Conservation (phyloP, 2,329 filamentous ascomycete genomes). For the Geosmithia flava region DNA sequence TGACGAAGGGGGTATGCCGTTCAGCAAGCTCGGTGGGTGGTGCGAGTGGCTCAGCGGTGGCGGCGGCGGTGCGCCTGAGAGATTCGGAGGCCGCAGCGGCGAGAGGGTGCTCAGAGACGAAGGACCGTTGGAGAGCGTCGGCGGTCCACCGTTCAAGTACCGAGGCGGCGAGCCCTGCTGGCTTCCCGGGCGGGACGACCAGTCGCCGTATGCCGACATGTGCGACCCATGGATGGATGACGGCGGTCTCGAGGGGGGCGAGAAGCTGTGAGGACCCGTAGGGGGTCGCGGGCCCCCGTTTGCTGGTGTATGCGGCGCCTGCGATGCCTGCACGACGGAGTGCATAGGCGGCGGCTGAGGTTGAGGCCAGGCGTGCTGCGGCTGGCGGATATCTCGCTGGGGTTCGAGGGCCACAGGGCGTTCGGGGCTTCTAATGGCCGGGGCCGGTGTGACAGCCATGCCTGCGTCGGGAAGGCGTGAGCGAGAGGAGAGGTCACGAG, state of each 20-base stretch:
- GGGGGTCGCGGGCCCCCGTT: background rate
- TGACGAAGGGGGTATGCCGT: conserved; percentile 28
- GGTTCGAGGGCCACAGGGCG: background rate
- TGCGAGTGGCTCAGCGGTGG: conserved; percentile 18
- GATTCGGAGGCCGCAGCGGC: conserved; percentile 36
- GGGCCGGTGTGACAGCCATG: background rate
- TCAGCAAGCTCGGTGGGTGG: conserved; percentile 17
- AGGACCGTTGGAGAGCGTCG: conserved; percentile 15
- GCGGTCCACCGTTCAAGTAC: conserved; percentile 35
- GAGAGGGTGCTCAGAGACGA: conserved; percentile 22
- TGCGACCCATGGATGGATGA: background rate
- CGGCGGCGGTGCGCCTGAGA: conserved; percentile 27
- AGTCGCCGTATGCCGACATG: conserved; percentile 24
- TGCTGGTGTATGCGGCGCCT: background rate
- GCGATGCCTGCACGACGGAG: background rate
- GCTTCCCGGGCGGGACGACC: conserved; percentile 33
- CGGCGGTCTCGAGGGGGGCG: background rate
- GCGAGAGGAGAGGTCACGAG: background rate
- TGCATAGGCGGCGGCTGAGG: background rate
- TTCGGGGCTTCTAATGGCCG: conserved; percentile 1
- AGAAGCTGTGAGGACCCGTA: background rate
- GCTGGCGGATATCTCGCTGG: background rate
- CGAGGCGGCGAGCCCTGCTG: conserved; percentile 34
- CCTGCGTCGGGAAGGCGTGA: background rate
- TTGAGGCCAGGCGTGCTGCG: conserved; percentile 1